Evolutionary conservation across 495 filamentous ascomycete genomes (phyloP).

Genomic region (Trichoderma asperelloides): DNA sequence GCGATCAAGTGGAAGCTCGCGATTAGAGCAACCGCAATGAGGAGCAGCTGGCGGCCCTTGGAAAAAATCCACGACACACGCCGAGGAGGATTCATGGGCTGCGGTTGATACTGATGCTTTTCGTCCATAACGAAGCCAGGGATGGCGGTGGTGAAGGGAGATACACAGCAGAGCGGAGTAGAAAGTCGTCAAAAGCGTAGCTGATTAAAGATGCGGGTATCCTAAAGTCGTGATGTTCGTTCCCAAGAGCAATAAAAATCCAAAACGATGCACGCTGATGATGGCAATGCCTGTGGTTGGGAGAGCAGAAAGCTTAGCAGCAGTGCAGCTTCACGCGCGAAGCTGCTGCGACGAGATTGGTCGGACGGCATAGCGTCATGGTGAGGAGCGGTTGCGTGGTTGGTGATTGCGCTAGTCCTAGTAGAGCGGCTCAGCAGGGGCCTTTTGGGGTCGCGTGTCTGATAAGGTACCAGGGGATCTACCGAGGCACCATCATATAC

Average conservation of each 20-base stretch:
- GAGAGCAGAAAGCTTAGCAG: too few species aligned
- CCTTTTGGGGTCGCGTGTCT: not conserved
- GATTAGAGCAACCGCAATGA: not conserved
- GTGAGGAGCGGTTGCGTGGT: not conserved
- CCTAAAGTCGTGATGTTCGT: not conserved
- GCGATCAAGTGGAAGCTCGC: not conserved
- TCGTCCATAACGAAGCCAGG: conserved; percentile 22
- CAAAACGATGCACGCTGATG: too few species aligned
- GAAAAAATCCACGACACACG: not conserved
- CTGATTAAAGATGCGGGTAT: not conserved
- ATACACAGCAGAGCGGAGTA: not conserved
- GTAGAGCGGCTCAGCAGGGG: not conserved
- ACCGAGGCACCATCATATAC: not conserved
- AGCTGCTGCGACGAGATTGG: not conserved
- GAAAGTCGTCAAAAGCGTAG: not conserved
- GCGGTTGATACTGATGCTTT: conserved; percentile 17
- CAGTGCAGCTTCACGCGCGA: not conserved
- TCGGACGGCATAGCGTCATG: conserved; percentile 4
- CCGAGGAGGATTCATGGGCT: conserved; percentile 4
- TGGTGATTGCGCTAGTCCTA: not conserved
- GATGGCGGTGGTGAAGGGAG: not conserved
- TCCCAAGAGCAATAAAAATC: not conserved
- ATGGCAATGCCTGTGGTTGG: too few species aligned
- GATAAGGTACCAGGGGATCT: not conserved
- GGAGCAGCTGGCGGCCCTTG: not conserved